Evolutionary conservation across 495 filamentous ascomycete species (phyloP).

Genomic region (Cairneyella variabilis): DNA sequence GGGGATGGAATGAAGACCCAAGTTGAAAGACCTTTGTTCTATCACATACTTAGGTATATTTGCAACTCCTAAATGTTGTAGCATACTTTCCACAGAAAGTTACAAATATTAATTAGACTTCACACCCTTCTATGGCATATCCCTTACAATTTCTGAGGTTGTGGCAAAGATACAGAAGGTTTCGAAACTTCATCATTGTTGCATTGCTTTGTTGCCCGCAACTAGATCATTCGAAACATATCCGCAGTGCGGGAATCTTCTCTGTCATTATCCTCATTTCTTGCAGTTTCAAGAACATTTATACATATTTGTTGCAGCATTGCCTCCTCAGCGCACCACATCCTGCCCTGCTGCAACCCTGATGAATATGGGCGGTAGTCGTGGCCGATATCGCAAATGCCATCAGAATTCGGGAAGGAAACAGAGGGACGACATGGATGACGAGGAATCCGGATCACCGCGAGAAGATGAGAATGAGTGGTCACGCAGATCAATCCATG

Average conservation of each 20-base stretch:
- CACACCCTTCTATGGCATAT: background rate
- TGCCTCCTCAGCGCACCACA: too few relatives aligned
- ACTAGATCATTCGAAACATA: conserved; percentile 8
- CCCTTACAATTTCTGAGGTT: background rate
- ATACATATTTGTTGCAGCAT: too few relatives aligned
- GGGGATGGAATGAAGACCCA: conserved; percentile 38
- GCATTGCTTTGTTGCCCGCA: background rate
- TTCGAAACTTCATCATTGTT: conserved; percentile 5
- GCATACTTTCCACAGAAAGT: background rate
- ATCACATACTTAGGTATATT: background rate
- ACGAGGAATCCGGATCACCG: too few relatives aligned
- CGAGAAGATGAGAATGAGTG: too few relatives aligned
- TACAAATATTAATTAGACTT: background rate
- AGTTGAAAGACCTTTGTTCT: background rate
- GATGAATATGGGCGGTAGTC: too few relatives aligned
- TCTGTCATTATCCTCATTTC: too few relatives aligned
- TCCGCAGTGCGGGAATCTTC: background rate
- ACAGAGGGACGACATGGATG: too few relatives aligned
- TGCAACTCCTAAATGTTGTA: background rate
- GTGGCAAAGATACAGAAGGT: background rate
- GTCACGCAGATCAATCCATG: too few relatives aligned
- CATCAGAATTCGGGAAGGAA: too few relatives aligned
- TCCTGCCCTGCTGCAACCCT: too few relatives aligned
- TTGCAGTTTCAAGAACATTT: too few relatives aligned
- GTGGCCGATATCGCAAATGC: too few relatives aligned